These are phyloP conservation scores for Schizosaccharomyces versatilis DNA, from an alignment of 1,139 yeast species.

Conservation along the genomic window DNA sequence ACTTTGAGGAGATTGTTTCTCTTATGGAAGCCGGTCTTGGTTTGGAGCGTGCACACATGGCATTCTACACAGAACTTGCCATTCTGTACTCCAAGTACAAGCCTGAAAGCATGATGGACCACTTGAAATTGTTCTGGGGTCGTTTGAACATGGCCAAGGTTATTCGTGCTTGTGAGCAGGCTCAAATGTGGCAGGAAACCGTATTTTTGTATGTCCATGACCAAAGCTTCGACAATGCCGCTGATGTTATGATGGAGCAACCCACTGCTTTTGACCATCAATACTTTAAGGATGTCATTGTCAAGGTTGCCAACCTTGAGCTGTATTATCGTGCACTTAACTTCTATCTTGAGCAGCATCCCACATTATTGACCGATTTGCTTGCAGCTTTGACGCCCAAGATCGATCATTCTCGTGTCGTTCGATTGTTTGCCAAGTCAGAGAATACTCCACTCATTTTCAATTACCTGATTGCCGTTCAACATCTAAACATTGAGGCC, in stretches of 20 bases:
- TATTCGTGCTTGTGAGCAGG: slow-evolving; percentile 75
- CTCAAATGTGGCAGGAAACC: slow-evolving; percentile 90
- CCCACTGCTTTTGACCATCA: slow-evolving; percentile 84
- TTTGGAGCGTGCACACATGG: slow-evolving; percentile 97
- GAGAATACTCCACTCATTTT: slow-evolving; percentile 90
- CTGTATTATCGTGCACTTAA: slow-evolving; percentile 92
- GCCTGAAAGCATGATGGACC: slow-evolving; percentile 87
- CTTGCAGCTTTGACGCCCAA: slow-evolving; percentile 73
- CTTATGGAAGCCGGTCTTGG: slow-evolving; percentile 90
- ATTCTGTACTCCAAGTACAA: slow-evolving; percentile 72
- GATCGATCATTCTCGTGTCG: slow-evolving; percentile 84
- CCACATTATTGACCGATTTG: slow-evolving; percentile 70
- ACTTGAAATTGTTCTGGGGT: slow-evolving; percentile 91
- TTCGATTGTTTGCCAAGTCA: slow-evolving; percentile 79
- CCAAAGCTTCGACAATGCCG: slow-evolving; percentile 98
- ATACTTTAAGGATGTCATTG: slow-evolving; percentile 82
- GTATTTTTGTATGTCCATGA: slow-evolving; percentile 92
- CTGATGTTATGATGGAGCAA: slow-evolving; percentile 90
- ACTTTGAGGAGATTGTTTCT: slow-evolving; percentile 74
- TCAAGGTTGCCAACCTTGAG: slow-evolving; percentile 87
- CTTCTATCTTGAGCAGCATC: slow-evolving; percentile 81
- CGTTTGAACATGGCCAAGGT: slow-evolving; percentile 95
- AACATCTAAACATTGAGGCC: slow-evolving; percentile 70
- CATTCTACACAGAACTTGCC: slow-evolving; percentile 95
- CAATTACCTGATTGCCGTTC: slow-evolving; percentile 79